These are phyloP conservation scores for Roridomyces roridus DNA, from an alignment of 768 basidiomycete genomes.

Conservation along the genomic window DNA sequence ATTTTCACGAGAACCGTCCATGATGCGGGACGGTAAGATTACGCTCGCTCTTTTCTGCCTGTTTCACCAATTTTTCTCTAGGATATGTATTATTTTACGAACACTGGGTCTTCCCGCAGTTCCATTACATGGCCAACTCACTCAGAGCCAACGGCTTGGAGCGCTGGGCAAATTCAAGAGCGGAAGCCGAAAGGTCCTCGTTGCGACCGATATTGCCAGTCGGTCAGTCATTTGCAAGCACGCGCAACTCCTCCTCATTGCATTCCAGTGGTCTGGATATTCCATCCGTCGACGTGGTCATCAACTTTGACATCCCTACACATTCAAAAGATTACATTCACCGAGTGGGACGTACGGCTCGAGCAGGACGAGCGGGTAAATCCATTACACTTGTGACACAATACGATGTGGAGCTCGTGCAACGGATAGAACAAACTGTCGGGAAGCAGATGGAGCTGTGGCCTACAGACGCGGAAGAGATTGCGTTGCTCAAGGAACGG, in stretches of 20 bases:
- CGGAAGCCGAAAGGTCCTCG: slow-evolving; percentile 88
- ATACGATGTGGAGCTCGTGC: slow-evolving; percentile 96
- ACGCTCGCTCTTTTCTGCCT: not conserved
- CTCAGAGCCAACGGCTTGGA: slow-evolving; percentile 91
- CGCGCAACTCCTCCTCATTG: not conserved
- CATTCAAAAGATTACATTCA: slow-evolving; percentile 99
- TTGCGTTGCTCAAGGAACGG: slow-evolving; percentile 84
- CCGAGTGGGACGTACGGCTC: slow-evolving; percentile 95
- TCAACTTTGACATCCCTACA: slow-evolving; percentile 97
- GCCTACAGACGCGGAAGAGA: slow-evolving; percentile 87
- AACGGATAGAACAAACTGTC: slow-evolving; percentile 91
- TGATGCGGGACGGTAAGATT: slow-evolving; percentile 79
- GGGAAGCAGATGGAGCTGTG: slow-evolving; percentile 93
- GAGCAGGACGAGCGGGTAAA: slow-evolving; percentile 97
- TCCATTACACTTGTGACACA: slow-evolving; percentile 97
- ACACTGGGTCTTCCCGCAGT: slow-evolving; percentile 94
- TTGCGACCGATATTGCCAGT: slow-evolving; percentile 96
- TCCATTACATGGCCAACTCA: slow-evolving; percentile 94
- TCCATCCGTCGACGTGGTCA: slow-evolving; percentile 93
- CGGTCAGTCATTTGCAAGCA: slow-evolving; percentile 55
- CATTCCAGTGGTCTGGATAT: slow-evolving; percentile 86
- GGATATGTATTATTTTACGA: slow-evolving; percentile 88
- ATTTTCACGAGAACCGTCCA: slow-evolving; percentile 96
- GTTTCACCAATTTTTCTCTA: slow-evolving; percentile 30
- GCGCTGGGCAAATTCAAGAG: slow-evolving; percentile 95